These are phyloP conservation scores for Microcyclospora pomicola DNA, from an alignment of 2,329 filamentous ascomycete genomes.

Conservation along the genomic window DNA sequence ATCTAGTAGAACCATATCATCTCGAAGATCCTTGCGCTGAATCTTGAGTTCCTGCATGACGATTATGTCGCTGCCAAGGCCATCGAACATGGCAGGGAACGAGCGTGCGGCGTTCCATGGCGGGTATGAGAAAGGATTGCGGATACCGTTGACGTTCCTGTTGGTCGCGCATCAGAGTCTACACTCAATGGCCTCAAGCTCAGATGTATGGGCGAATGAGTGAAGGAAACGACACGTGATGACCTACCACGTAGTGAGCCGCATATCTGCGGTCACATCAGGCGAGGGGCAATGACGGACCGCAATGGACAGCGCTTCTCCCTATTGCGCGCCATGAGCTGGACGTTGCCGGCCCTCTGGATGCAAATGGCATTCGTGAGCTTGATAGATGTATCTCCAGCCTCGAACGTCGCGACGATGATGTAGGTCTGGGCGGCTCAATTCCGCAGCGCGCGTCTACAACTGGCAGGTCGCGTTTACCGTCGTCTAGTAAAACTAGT, in stretches of 20 bases:
- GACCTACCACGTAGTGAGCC: conserved; percentile 24
- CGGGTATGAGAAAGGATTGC: conserved; percentile 40
- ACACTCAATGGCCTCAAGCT: too few relatives aligned
- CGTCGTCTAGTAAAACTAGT: too few relatives aligned
- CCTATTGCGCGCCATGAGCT: too few relatives aligned
- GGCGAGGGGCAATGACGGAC: background rate
- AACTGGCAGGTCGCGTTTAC: too few relatives aligned
- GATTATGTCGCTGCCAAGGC: conserved; percentile 80
- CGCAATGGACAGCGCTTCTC: too few relatives aligned
- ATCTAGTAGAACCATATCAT: conserved; percentile 90
- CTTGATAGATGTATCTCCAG: too few relatives aligned
- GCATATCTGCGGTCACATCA: conserved; percentile 15
- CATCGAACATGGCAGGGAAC: conserved; percentile 72
- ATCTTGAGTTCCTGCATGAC: conserved; percentile 96
- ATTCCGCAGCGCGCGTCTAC: too few relatives aligned
- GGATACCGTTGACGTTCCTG: conserved; percentile 42
- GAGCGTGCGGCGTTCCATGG: conserved; percentile 36
- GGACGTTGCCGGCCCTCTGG: too few relatives aligned
- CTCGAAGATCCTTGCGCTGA: conserved; percentile 75
- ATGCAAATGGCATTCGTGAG: too few relatives aligned
- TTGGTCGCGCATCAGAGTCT: conserved; percentile 2
- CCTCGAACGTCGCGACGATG: too few relatives aligned
- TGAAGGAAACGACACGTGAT: background rate
- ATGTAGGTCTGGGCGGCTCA: too few relatives aligned
- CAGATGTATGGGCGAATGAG: too few relatives aligned